Evolutionary conservation across 2,329 filamentous ascomycete species (phyloP), one percentile per base, ranked within the genome.

Genomic region (Penicillium sumatraense): DNA sequence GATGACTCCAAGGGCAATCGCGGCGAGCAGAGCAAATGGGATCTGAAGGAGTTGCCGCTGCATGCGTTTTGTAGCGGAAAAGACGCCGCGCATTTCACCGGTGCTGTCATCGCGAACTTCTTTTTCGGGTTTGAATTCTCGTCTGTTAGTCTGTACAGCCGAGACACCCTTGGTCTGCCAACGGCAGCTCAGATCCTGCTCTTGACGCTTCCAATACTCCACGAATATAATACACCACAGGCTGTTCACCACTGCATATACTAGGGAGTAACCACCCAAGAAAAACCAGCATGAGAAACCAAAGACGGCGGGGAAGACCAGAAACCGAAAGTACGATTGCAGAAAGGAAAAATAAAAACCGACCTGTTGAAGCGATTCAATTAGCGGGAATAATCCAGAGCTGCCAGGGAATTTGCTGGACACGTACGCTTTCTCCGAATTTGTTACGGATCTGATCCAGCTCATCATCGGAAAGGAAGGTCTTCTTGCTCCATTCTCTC

Each of bases 301-400:
- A 65, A 96, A 89, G 3, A 83, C 85, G 2, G 93, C 90, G 0
- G 93, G 93, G 60, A 95, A 89, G 16, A 91, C 76, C 42, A 97
- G 80, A 70, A 96, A 96, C 58, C 85, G 82, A 73, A 96, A 96
- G 75, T 98, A 98, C n/a, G 89, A 89, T 72, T 96, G 91, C 41
- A 96, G 81, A 70, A 98, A 98, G 26, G 93, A 90, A 72, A 98
- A 98, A 78, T 98, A 98, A 74, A 96, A 96, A 40, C 90, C 93
- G 54, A 98, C 89, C 82, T 86, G 60, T 5, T 16, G 45, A 26
- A 13, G 3, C 24, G 13, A 44, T 59, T n/a, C 29, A 57, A 58
- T 46, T 16, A 54, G 40, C 21, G 29, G 13, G 26, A 14, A 5
- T 13, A 31, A 31, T 21, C 16, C 11, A n/a, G 20, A 8, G n/a